Evolutionary conservation across 495 filamentous ascomycete genomes (phyloP).

Genomic region (Aspergillus conjunctus): DNA sequence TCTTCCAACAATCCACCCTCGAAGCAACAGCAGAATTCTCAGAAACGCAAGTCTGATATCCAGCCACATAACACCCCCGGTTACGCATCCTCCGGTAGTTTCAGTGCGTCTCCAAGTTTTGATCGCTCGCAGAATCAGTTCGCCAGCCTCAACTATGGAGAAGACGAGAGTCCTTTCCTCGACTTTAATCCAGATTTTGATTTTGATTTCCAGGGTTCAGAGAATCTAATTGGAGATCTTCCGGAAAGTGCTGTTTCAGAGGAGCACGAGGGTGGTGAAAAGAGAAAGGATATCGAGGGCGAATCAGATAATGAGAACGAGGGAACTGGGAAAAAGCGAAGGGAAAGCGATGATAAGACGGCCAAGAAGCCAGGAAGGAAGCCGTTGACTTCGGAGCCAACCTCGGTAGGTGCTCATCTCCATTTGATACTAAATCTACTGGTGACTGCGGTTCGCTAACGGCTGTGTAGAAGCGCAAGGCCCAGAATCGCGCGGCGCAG

Average conservation of each 20-base stretch:
- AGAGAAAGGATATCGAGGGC: constrained; percentile 78
- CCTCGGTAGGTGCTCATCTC: constrained; percentile 67
- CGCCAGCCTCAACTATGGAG: constrained; percentile 49
- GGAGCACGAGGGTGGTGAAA: constrained; percentile 59
- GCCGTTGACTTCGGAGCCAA: constrained; percentile 92
- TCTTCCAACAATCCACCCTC: constrained; percentile 66
- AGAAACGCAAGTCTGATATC: constrained; percentile 32
- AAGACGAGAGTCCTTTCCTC: constrained; percentile 77
- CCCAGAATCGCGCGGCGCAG: constrained; percentile 96
- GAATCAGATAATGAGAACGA: constrained; percentile 69
- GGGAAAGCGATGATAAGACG: constrained; percentile 74
- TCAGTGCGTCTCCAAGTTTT: constrained; percentile 54
- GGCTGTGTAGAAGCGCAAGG: constrained; percentile 85
- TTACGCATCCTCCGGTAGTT: constrained; percentile 35
- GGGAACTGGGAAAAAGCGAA: constrained; percentile 71
- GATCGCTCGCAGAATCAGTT: constrained; percentile 51
- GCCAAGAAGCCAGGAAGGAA: constrained; percentile 97
- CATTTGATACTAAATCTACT: neutral
- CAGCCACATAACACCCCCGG: constrained; percentile 36
- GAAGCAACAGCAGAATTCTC: constrained; percentile 33
- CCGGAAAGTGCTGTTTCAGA: constrained; percentile 60
- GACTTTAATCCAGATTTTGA: constrained; percentile 79
- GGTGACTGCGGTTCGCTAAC: constrained; percentile 43
- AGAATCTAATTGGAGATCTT: constrained; percentile 75
- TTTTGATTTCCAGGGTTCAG: constrained; percentile 61